These are phyloP conservation scores for Syzygium syzygioides DNA, from an alignment of 441 rosid species.

Conservation along the genomic window DNA sequence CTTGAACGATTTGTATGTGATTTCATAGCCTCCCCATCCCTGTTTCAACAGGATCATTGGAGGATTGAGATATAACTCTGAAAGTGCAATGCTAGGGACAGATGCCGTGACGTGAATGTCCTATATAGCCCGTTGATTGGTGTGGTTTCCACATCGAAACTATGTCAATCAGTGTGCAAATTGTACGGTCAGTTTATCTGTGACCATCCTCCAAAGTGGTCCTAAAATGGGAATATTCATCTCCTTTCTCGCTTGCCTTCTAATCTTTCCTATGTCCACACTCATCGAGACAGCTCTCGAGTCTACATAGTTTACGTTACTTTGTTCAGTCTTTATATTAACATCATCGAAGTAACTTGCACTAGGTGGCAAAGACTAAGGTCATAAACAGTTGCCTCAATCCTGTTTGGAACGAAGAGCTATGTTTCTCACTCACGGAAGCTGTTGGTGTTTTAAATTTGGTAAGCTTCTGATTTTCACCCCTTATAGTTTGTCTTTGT, in stretches of 20 bases:
- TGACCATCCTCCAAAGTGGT: not conserved
- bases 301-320: not conserved
- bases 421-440: slow-evolving; percentile 62
- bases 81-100: not conserved
- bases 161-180: not conserved
- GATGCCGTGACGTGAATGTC: not conserved
- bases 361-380: slow-evolving; percentile 80
- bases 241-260: not conserved
- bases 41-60: not conserved
- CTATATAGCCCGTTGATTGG: not conserved
- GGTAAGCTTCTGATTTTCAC: slow-evolving; percentile 30
- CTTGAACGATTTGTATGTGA: not conserved
- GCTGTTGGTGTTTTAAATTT: slow-evolving; percentile 55
- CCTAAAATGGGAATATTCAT: not conserved
- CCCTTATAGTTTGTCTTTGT: not conserved
- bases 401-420: slow-evolving; percentile 95
- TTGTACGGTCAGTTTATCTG: not conserved
- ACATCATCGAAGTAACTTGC: not conserved
- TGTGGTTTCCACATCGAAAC: not conserved
- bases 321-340: not conserved
- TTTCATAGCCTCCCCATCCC: not conserved
- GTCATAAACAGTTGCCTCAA: slow-evolving; percentile 89
- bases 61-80: not conserved
- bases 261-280: not conserved
- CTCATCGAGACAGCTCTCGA: not conserved